phyloP scores from a whole-genome alignment of 2,329 filamentous ascomycete species.

The Alternaria incomplexa region DNA sequence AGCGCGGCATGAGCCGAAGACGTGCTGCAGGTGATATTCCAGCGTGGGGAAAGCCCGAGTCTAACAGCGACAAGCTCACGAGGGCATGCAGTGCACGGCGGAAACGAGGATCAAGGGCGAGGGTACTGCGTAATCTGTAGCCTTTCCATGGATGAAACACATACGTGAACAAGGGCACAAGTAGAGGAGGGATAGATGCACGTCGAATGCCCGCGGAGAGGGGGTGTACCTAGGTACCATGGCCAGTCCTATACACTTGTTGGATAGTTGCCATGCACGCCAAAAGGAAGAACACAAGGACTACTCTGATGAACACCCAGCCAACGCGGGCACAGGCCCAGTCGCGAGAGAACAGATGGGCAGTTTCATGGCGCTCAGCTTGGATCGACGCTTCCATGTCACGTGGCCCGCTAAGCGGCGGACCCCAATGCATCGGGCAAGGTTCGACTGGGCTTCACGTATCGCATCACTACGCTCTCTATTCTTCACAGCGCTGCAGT shows the following conservation, averaged over 20 bases:
- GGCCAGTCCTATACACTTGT: neutral
- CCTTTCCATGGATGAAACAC: neutral
- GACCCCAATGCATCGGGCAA: constrained; percentile 13
- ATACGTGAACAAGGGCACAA: neutral
- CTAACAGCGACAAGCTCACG: neutral
- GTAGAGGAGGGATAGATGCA: neutral
- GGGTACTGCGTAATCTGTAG: neutral
- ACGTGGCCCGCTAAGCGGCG: constrained; percentile 24
- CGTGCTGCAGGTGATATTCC: constrained; percentile 16
- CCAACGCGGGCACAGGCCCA: neutral
- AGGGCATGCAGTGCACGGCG: neutral
- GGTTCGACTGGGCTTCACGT: constrained; percentile 21
- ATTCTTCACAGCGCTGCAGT: constrained; percentile 45
- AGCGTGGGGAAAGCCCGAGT: constrained; percentile 5
- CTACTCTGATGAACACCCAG: neutral
- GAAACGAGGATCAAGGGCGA: neutral
- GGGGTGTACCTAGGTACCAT: neutral
- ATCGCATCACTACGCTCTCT: constrained; percentile 47
- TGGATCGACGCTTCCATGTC: constrained; percentile 13
- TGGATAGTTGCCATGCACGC: neutral
- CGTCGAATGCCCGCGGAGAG: neutral
- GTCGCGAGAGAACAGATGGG: constrained; percentile 5
- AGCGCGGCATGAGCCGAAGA: constrained; percentile 22
- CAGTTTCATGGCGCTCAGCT: constrained; percentile 10
- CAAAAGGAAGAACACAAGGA: neutral